phyloP scores from a whole-genome alignment of 768 basidiomycete species.

The Filobasidium floriforme region DNA sequence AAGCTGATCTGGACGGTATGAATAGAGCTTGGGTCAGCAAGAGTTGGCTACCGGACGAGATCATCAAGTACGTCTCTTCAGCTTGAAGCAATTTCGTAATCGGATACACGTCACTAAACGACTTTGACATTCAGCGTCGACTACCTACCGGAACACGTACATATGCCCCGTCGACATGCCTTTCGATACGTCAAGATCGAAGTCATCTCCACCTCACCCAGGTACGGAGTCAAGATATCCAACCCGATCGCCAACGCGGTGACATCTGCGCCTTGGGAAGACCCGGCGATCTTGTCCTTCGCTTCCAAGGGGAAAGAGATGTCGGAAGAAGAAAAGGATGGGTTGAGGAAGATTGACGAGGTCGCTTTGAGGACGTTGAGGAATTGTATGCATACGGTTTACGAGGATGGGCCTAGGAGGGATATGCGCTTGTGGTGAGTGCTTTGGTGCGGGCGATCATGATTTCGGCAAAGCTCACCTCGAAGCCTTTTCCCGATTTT shows the following conservation, averaged over 20 bases:
- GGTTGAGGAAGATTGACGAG: constrained; percentile 26
- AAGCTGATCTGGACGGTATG: not conserved
- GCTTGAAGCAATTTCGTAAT: constrained; percentile 6
- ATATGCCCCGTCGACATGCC: constrained; percentile 29
- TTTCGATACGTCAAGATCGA: constrained; percentile 35
- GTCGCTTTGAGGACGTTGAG: constrained; percentile 26
- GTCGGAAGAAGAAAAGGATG: constrained; percentile 17
- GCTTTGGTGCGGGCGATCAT: constrained; percentile 2
- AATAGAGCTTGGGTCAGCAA: constrained; percentile 27
- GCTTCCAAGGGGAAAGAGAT: constrained; percentile 3
- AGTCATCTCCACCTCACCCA: constrained; percentile 25
- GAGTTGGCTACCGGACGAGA: constrained; percentile 33
- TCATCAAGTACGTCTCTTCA: constrained; percentile 25
- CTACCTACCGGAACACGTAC: constrained; percentile 25
- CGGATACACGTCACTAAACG: constrained; percentile 22
- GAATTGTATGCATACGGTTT: constrained; percentile 34
- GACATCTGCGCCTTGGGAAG: constrained; percentile 23
- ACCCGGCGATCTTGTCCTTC: constrained; percentile 22
- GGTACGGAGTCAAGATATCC: constrained; percentile 26
- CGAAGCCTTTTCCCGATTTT: not conserved
- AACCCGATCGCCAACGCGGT: constrained; percentile 24
- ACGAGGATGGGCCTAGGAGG: constrained; percentile 34
- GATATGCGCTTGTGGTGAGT: constrained; percentile 31
- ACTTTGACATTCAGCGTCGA: constrained; percentile 18
- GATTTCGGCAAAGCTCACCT: not conserved